These are phyloP conservation scores for Chamaenerion angustifolium DNA, from an alignment of 345 rosid species.

Conservation along the genomic window DNA sequence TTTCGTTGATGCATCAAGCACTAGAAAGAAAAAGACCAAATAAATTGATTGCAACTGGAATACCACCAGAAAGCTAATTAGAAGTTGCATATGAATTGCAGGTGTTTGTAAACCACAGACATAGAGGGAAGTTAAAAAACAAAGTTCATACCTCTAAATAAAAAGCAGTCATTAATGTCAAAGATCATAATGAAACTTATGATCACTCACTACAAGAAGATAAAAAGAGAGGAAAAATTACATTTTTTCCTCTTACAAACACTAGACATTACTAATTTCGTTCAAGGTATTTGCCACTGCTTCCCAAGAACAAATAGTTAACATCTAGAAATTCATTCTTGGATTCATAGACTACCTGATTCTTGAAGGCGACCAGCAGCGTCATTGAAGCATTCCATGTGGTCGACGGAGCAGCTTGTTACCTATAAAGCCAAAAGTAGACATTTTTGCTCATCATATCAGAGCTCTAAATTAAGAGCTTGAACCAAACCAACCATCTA, in stretches of 20 bases:
- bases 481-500: too few relatives aligned
- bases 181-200: too few relatives aligned
- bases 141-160: too few relatives aligned
- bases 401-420: conserved; percentile 57
- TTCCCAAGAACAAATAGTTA: not conserved
- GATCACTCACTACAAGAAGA: too few relatives aligned
- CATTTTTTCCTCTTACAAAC: too few relatives aligned
- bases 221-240: too few relatives aligned
- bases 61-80: too few relatives aligned
- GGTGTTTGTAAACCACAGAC: too few relatives aligned
- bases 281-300: not conserved
- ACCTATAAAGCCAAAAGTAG: conserved; percentile 23
- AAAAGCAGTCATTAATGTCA: too few relatives aligned
- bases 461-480: not conserved
- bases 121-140: too few relatives aligned
- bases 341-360: conserved; percentile 27
- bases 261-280: too few relatives aligned
- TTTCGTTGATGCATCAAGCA: conserved; percentile 78
- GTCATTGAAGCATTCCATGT: conserved; percentile 72
- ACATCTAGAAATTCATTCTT: not conserved
- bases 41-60: not conserved
- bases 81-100: too few relatives aligned
- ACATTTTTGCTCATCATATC: not conserved
- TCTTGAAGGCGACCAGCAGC: conserved; percentile 77
- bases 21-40: conserved; percentile 17